Evolutionary conservation across 306 rosid genomes (phyloP).

Genomic region (Urtica urens): DNA sequence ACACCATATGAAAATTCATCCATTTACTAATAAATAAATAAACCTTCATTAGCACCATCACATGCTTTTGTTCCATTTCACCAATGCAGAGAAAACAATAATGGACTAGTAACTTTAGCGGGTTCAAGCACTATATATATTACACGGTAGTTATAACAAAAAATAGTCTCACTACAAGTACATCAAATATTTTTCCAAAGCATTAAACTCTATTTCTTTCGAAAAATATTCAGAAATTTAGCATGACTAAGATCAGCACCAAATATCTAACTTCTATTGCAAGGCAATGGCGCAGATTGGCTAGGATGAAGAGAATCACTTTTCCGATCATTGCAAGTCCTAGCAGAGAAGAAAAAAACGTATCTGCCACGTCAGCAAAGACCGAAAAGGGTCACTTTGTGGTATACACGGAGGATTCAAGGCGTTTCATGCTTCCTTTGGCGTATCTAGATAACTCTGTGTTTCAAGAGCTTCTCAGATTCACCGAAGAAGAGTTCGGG

Average conservation of each 20-base stretch:
- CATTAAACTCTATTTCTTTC: neutral
- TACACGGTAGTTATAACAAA: neutral
- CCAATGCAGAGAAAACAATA: neutral
- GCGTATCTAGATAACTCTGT: slow-evolving; percentile 3
- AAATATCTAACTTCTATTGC: neutral
- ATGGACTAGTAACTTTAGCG: neutral
- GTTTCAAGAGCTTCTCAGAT: slow-evolving; percentile 11
- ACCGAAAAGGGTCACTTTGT: slow-evolving; percentile 11
- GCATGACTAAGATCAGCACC: neutral
- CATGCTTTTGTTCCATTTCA: slow-evolving; percentile 3
- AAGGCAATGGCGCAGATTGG: slow-evolving; percentile 1
- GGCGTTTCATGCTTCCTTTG: slow-evolving; percentile 14
- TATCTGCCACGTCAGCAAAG: neutral
- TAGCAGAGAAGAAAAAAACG: too few relatives aligned
- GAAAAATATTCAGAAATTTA: neutral
- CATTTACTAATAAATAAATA: too few relatives aligned
- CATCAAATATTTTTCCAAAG: neutral
- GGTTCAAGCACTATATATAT: neutral
- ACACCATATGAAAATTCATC: neutral
- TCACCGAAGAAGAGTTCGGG: slow-evolving; percentile 22
- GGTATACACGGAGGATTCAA: slow-evolving; percentile 2
- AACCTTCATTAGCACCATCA: neutral
- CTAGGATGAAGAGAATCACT: neutral
- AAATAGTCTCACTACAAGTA: neutral
- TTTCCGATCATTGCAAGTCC: neutral